A percentile compares a stretch with the other conserved stretches of the same genome.
These are phyloP conservation scores for Albizia julibrissin DNA, from an alignment of 306 rosid genomes.

Conservation along the genomic window DNA sequence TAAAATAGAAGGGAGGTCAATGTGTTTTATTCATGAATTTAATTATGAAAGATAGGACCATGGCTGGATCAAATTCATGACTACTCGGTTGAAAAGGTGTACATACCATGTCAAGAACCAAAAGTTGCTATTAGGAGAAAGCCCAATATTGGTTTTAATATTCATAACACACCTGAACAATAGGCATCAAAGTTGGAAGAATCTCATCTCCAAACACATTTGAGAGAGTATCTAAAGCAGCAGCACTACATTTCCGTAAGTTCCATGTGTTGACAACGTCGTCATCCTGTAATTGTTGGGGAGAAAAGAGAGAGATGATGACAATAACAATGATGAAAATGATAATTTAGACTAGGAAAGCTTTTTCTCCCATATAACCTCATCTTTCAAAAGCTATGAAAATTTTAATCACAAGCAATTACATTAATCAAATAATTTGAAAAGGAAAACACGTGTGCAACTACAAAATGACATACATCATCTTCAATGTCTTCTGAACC, in stretches of 20 bases:
- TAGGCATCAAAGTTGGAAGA: constrained; percentile 88
- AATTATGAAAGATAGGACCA: background rate
- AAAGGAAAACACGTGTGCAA: constrained; percentile 35
- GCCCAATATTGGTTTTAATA: background rate
- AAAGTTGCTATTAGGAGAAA: background rate
- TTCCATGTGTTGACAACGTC: constrained; percentile 95
- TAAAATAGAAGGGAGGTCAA: background rate
- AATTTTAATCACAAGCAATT: constrained; percentile 12
- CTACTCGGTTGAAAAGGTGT: background rate
- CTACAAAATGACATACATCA: constrained; percentile 58
- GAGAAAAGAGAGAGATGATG: background rate
- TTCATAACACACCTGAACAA: constrained; percentile 69
- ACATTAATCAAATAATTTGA: constrained; percentile 34
- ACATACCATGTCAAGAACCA: background rate
- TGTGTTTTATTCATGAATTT: background rate
- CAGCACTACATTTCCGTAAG: constrained; percentile 99
- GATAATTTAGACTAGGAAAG: constrained; percentile 17
- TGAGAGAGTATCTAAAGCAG: constrained; percentile 90
- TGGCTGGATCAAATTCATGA: background rate
- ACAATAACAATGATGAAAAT: background rate
- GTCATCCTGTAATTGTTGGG: constrained; percentile 69
- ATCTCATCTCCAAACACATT: constrained; percentile 94
- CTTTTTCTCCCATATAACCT: constrained; percentile 7
- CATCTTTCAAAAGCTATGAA: constrained; percentile 21
- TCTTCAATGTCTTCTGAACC: constrained; percentile 90